A percentile compares a stretch with the other conserved stretches of the same genome.
Evolutionary conservation across 2,329 filamentous ascomycete genomes (phyloP).

Genomic region (Beauveria sp.): DNA sequence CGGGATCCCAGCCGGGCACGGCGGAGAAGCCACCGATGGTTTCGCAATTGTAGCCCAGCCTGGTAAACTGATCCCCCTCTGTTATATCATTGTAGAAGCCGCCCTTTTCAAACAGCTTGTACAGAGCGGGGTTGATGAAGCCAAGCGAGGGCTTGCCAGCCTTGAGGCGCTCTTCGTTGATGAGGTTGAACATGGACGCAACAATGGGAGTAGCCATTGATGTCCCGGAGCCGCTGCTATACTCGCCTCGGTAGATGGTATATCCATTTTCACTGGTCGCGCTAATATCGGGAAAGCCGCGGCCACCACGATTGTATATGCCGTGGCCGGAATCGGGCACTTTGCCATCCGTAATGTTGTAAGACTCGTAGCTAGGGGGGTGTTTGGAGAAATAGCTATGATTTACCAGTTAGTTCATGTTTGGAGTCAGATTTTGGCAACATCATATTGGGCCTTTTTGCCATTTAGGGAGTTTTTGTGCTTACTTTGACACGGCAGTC

Average conservation of each 20-base stretch:
- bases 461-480: not conserved
- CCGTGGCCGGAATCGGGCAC: too few species aligned
- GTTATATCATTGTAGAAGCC: not conserved
- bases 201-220: conserved; percentile 15
- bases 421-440: too few species aligned
- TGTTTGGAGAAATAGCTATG: too few species aligned
- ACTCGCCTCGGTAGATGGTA: conserved; percentile 27
- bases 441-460: not conserved
- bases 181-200: conserved; percentile 14
- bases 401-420: too few species aligned
- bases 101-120: not conserved
- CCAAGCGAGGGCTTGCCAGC: conserved; percentile 30
- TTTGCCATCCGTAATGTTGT: conserved; percentile 25
- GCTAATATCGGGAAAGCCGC: conserved; percentile 31
- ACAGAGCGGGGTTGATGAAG: conserved; percentile 19
- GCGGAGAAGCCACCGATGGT: not conserved
- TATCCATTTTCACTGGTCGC: conserved; percentile 38
- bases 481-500: conserved; percentile 23
- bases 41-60: not conserved
- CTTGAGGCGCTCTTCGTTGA: conserved; percentile 14
- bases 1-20: not conserved
- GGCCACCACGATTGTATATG: conserved; percentile 16
- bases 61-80: not conserved
- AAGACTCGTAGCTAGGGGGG: not conserved
- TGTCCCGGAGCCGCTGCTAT: not conserved